A percentile compares a stretch with the other conserved stretches of the same genome.
Conservation (phyloP, 768 basidiomycete genomes). For the Royoungia palumana region DNA sequence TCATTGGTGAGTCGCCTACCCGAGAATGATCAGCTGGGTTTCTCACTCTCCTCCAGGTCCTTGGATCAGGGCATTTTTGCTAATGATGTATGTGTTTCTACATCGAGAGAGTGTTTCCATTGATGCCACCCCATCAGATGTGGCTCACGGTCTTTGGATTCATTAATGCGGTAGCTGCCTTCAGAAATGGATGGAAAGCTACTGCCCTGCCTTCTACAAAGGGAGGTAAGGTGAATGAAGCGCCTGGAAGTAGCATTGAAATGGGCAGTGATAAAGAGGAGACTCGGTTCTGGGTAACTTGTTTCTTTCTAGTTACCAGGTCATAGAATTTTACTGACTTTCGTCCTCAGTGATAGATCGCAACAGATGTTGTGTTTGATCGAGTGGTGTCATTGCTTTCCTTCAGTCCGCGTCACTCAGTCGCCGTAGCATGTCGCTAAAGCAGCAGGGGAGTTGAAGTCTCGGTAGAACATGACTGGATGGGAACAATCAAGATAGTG, state of each 20-base stretch:
- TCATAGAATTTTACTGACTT: not conserved
- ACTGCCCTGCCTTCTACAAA: constrained; percentile 39
- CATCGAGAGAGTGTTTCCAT: not conserved
- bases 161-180: constrained; percentile 55
- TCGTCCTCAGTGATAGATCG: no score
- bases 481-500: no score
- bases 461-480: no score
- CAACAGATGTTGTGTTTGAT: no score
- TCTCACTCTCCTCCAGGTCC: constrained; percentile 47
- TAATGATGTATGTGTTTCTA: constrained; percentile 49
- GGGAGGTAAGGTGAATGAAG: not conserved
- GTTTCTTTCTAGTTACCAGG: no score
- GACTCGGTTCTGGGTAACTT: constrained; percentile 6
- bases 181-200: constrained; percentile 70
- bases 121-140: constrained; percentile 24
- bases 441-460: no score
- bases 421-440: no score
- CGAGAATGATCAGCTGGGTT: not conserved
- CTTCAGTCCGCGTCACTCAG: no score
- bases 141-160: constrained; percentile 42
- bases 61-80: constrained; percentile 61
- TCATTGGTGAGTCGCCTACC: constrained; percentile 60
- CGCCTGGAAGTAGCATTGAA: not conserved
- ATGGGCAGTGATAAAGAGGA: constrained; percentile 12
- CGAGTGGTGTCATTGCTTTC: no score